Percentiles rank a stretch among this genome's conserved stretches.
phyloP scores from a whole-genome alignment of 2,329 filamentous ascomycete genomes.

The Penicillium occitanis region DNA sequence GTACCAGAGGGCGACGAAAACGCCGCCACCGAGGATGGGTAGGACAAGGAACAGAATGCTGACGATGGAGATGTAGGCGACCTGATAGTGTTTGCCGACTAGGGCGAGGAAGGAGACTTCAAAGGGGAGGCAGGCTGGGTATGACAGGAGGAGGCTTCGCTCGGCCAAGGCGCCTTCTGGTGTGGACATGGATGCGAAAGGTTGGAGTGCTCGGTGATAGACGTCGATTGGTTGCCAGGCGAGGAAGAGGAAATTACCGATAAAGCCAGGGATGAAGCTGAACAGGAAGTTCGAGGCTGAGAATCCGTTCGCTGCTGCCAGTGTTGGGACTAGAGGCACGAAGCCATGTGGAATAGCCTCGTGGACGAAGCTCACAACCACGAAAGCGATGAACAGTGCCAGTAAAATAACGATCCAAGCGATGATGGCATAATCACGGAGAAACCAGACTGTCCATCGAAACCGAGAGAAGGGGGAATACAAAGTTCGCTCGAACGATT shows the following conservation, averaged over 20 bases:
- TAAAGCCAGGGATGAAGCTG: constrained; percentile 60
- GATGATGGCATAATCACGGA: constrained; percentile 66
- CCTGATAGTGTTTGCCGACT: constrained; percentile 57
- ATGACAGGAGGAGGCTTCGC: constrained; percentile 57
- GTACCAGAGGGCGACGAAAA: constrained; percentile 64
- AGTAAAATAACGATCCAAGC: constrained; percentile 62
- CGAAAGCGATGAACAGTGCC: constrained; percentile 65
- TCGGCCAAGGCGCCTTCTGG: constrained; percentile 56
- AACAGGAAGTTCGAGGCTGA: constrained; percentile 87
- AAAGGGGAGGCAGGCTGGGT: constrained; percentile 55
- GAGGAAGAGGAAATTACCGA: constrained; percentile 61
- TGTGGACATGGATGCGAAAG: constrained; percentile 56
- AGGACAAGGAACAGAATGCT: constrained; percentile 54
- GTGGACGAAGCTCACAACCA: constrained; percentile 76
- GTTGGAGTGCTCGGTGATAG: constrained; percentile 59
- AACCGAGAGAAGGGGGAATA: constrained; percentile 57
- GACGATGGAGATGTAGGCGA: constrained; percentile 57
- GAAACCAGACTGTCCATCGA: constrained; percentile 73
- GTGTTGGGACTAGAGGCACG: constrained; percentile 63
- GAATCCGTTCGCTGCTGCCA: constrained; percentile 65
- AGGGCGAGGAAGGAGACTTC: constrained; percentile 54
- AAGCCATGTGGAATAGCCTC: constrained; percentile 69
- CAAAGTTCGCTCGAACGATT: constrained; percentile 52
- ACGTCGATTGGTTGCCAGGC: constrained; percentile 60
- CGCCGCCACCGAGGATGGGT: constrained; percentile 60